Conservation (phyloP, 2,329 filamentous ascomycete genomes). For the Apiospora marii region DNA sequence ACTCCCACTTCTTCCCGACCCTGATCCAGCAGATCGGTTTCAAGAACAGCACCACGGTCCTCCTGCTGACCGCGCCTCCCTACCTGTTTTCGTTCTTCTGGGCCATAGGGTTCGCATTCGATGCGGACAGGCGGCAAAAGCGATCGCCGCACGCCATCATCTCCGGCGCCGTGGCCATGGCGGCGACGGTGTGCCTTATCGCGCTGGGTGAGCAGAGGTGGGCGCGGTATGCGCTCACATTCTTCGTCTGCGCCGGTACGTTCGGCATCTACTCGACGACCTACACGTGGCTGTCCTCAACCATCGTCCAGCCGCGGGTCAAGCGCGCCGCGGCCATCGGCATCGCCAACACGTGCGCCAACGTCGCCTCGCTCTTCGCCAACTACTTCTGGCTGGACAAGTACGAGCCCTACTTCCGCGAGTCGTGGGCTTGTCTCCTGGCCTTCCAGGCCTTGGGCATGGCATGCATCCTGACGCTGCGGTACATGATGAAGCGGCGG, state of each 20-base stretch:
- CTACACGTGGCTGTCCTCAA: conserved; percentile 51
- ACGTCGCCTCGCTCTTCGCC: conserved; percentile 48
- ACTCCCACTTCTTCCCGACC: conserved; percentile 41
- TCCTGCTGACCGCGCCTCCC: conserved; percentile 57
- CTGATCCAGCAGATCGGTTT: conserved; percentile 54
- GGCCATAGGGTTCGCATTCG: conserved; percentile 48
- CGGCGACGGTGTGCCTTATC: conserved; percentile 37
- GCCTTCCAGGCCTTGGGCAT: conserved; percentile 33
- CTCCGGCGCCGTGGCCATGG: conserved; percentile 49
- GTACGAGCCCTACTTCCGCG: conserved; percentile 45
- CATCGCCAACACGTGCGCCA: conserved; percentile 43
- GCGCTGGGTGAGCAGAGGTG: conserved; percentile 7
- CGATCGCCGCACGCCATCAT: conserved; percentile 55
- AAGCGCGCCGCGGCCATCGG: conserved; percentile 55
- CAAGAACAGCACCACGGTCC: conserved; percentile 48
- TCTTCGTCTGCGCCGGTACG: conserved; percentile 40
- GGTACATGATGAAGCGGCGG: conserved; percentile 7
- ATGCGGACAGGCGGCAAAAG: conserved; percentile 54
- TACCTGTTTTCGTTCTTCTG: conserved; percentile 38
- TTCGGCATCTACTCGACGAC: conserved; percentile 53
- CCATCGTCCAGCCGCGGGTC: conserved; percentile 54
- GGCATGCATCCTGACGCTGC: conserved; percentile 2
- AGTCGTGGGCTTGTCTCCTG: conserved; percentile 38
- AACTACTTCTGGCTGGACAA: conserved; percentile 47
- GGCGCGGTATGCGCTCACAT: conserved; percentile 28